Conservation (phyloP, 225 moss, liverwort and hornwort genomes). For the Pleurozium schreberi region DNA sequence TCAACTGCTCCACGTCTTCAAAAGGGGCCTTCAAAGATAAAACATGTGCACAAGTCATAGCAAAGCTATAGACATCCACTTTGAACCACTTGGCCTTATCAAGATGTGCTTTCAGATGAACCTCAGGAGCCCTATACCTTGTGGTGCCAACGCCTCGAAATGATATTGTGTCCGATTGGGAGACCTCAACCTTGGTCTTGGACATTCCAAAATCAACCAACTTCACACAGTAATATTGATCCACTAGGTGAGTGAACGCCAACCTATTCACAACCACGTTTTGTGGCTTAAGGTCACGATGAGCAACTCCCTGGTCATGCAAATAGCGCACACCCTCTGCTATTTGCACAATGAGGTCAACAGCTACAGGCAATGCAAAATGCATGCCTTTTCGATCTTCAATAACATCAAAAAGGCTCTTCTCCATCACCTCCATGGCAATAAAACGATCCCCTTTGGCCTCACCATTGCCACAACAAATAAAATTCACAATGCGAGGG, state of each 20-base stretch:
- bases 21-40: background rate
- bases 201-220: background rate
- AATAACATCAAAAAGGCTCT: background rate
- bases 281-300: background rate
- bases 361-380: background rate
- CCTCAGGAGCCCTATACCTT: background rate
- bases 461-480: background rate
- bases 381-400: background rate
- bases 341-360: background rate
- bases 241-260: fast-evolving
- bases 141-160: background rate
- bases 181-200: background rate
- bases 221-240: background rate
- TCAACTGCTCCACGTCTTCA: background rate
- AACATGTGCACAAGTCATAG: background rate
- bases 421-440: background rate
- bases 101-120: background rate
- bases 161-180: background rate
- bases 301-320: background rate
- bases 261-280: background rate
- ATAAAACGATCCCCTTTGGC: background rate
- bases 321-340: background rate
- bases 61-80: background rate
- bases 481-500: background rate
- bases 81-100: background rate